Evolutionary conservation across 192 early-diverging fungal species (phyloP), one percentile per base, ranked within the genome.

Genomic region (Umbelopsis sp.): DNA sequence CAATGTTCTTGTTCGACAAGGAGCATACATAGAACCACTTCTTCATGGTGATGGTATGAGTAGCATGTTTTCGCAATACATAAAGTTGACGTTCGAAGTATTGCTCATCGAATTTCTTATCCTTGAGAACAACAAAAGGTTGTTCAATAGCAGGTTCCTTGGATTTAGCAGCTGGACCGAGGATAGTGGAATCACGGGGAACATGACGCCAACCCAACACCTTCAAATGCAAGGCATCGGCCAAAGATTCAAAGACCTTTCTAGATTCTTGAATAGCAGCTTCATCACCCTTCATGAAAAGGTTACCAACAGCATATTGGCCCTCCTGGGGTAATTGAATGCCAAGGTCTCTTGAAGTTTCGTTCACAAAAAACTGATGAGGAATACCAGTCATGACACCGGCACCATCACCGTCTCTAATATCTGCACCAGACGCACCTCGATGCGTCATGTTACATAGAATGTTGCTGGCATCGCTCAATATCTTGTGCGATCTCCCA

Each of bases 381-480:
- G 97, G 97, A 78, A 99, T 96, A 22, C 90, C 88, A 6, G 91
- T 84, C 97, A 99, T 99, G 52, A 97, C 91, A 67, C 97, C 97
- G n/a, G 96, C 96, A 73, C 96, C 97, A 82, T 99, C 97, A 71
- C 97, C 97, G 76, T 99, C 97, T 31, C 96, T 90, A 59, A 90
- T 88, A 77, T 98, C 96, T 45, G 96, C 94, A 66, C 94, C 94
- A 7, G 90, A 89, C 16, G 96, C 97, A 74, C 97, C 97, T 71
- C 97, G 91, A 83, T 99, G 97, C 68, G 95, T 96, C 97, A 99
- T 99, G 85, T 99, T 98, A 88, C 96, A 97, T 38, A 99, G 91
- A 74, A 99, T 89, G 77, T 84, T 83, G 71, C 90, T 86, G 12
- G 96, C 96, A 84, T 99, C 93, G 69, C 86, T 90, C 47, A 99